Evolutionary conservation across 2,329 filamentous ascomycete species (phyloP), one percentile per base, ranked within the genome.

Genomic region (Neofusicoccum umdonicola): DNA sequence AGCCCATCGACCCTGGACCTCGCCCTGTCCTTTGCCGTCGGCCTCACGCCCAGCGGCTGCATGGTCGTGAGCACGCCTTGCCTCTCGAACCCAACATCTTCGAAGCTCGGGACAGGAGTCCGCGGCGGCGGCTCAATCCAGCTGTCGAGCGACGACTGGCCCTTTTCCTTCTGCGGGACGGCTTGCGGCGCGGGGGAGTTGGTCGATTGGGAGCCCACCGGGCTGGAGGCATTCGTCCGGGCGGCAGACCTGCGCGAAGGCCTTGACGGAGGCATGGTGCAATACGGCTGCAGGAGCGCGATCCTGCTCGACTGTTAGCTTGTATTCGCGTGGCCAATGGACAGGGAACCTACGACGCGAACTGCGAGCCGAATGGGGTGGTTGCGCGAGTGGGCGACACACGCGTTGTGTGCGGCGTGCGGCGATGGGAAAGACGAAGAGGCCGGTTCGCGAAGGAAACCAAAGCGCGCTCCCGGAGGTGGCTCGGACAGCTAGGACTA

Each of bases 31-130:
- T 87, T 84, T 54, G 84, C 78, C 22, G 83, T 84, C 12, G 93
- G 93, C 69, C 88, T 82, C 63, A 88, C 84, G 45, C 93, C 93
- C 64, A 97, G 80, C 31, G 93, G 89, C 62, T 88, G 88, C 93
- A 96, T 96, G 71, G 89, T 89, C 77, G 91, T 89, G 65, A 96
- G 82, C 17, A 96, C 90, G 68, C 91, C 91, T 75, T 88, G 87
- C 56, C 89, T 84, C 71, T 89, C 82, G 69, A 95, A 84, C 50
- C 90, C 90, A 74, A 85, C 82, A 69, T 96, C 92, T 80, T 91
- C 87, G 74, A 89, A 96, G 74, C 90, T 94, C 11, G 93, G 83
- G 52, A 80, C 80, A 52, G 83, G 81, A 54, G 76, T 73, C 65
- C 83, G 81, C 52, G 85, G 71, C 42, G 82, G 76, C 56, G 87